A percentile compares a stretch with the other conserved stretches of the same genome.
phyloP scores from a whole-genome alignment of 2,329 filamentous ascomycete species.

The Penicillium sclerotigenum region DNA sequence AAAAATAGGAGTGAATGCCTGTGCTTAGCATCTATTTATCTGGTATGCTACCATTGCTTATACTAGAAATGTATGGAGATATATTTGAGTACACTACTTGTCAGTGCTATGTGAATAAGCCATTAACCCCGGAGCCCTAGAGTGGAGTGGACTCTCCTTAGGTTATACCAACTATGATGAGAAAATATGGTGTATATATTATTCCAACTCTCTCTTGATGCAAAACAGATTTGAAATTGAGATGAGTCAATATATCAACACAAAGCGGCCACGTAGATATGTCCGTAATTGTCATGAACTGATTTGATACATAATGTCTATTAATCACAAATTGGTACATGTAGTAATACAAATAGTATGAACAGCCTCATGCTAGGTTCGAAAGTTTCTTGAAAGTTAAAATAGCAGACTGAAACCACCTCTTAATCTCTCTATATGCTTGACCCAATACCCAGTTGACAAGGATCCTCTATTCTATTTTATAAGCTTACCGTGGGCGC shows the following conservation, averaged over 20 bases:
- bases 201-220: background rate
- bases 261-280: background rate
- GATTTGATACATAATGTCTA: background rate
- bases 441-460: background rate
- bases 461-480: background rate
- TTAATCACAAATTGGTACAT: background rate
- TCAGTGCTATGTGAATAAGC: background rate
- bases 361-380: background rate
- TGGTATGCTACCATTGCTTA: background rate
- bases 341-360: background rate
- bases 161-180: background rate
- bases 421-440: too few species aligned
- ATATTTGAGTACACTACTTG: background rate
- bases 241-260: background rate
- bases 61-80: background rate
- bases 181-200: background rate
- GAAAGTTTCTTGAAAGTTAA: background rate
- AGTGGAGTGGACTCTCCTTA: background rate
- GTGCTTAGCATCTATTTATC: background rate
- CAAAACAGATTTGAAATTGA: background rate
- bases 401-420: background rate
- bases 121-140: background rate
- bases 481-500: slow-evolving; percentile 1
- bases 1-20: background rate
- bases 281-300: background rate